A percentile compares a stretch with the other conserved stretches of the same genome.
phyloP scores from a whole-genome alignment of 1,284 basidiomycete species.

The Cutaneotrichosporon sp. region DNA sequence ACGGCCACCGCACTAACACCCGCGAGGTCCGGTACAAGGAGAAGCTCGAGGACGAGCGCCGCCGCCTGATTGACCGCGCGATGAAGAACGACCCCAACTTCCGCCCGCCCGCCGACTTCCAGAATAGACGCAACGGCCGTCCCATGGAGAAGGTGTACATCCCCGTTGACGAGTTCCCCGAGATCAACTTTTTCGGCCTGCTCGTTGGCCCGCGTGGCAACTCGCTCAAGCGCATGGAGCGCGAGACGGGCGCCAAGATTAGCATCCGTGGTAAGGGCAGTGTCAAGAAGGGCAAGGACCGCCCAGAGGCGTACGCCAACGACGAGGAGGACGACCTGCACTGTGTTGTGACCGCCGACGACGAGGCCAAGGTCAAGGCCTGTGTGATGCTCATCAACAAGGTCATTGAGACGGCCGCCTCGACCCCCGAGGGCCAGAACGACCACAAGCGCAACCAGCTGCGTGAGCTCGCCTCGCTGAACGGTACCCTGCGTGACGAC shows the following conservation, averaged over 20 bases:
- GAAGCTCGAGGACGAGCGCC: constrained; percentile 96
- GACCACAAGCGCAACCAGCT: constrained; percentile 99
- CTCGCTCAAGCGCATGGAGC: constrained; percentile 99
- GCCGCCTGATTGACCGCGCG: constrained; percentile 87
- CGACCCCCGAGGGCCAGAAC: constrained; percentile 98
- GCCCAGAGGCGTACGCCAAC: constrained; percentile 86
- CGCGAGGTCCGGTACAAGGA: constrained; percentile 97
- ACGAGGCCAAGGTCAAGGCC: constrained; percentile 83
- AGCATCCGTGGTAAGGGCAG: constrained; percentile 97
- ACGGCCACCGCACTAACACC: constrained; percentile 96
- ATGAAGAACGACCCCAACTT: constrained; percentile 98
- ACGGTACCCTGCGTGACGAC: constrained; percentile 98
- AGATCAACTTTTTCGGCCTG: constrained; percentile 99
- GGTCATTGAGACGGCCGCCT: constrained; percentile 98
- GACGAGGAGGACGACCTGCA: constrained; percentile 99
- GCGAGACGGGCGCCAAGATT: constrained; percentile 97
- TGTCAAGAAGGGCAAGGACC: constrained; percentile 97
- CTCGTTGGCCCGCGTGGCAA: constrained; percentile 98
- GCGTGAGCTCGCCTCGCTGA: constrained; percentile 94
- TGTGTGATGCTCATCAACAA: constrained; percentile 96
- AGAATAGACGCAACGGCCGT: constrained; percentile 80
- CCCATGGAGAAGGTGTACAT: constrained; percentile 99
- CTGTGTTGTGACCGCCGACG: constrained; percentile 92
- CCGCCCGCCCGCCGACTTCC: constrained; percentile 84
- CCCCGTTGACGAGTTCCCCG: constrained; percentile 98